A percentile compares a stretch with the other conserved stretches of the same genome.
Conservation (phyloP, 148 eudicot species). For the Arctostaphylos glauca region DNA sequence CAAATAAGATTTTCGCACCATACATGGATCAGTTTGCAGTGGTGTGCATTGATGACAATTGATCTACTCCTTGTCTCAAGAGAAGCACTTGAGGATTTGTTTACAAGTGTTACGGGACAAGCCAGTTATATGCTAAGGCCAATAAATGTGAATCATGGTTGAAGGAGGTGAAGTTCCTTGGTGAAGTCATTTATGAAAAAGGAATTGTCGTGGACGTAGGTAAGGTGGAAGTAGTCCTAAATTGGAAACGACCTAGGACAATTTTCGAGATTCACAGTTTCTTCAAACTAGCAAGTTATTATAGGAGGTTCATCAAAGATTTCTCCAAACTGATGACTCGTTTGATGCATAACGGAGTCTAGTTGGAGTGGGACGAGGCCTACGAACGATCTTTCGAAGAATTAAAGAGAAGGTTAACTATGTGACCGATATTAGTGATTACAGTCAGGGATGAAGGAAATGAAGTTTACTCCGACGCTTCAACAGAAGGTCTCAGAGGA, state of each 20-base stretch:
- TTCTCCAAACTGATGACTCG: neutral
- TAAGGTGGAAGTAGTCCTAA: neutral
- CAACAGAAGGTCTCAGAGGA: neutral
- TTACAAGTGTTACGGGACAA: neutral
- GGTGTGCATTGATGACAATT: neutral
- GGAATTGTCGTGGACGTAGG: neutral
- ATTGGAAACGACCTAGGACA: neutral
- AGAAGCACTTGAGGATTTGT: neutral
- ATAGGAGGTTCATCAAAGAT: neutral
- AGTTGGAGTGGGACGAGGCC: neutral
- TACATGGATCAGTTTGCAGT: neutral
- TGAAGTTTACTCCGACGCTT: too few relatives aligned
- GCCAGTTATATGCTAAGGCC: neutral
- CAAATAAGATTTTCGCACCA: too few relatives aligned
- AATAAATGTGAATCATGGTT: neutral
- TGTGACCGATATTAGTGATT: too few relatives aligned
- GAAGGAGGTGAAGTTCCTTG: neutral
- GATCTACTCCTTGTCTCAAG: neutral
- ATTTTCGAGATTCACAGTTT: neutral
- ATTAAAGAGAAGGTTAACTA: too few relatives aligned
- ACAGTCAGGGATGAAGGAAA: neutral
- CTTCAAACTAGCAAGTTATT: neutral
- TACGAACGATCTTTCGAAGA: neutral
- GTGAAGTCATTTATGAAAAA: neutral
- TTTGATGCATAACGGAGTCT: neutral